Percentiles rank a stretch among this genome's conserved stretches.
Conservation (phyloP, 257 asterid species). For the Cordia subcordata region DNA sequence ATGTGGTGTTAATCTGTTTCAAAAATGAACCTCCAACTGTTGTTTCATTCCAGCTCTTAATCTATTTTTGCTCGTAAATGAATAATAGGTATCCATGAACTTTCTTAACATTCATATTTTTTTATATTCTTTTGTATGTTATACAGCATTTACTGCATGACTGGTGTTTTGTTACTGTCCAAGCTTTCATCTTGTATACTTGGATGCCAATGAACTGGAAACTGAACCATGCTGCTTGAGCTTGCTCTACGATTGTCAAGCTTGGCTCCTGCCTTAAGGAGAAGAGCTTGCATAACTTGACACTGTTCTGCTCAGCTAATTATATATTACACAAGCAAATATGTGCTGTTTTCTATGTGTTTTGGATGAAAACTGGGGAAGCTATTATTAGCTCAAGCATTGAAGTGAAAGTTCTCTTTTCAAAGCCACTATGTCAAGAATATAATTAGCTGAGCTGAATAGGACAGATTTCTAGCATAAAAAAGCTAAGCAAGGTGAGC, state of each 20-base stretch:
- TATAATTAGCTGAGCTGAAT: conserved; percentile 52
- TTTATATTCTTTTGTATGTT: too few relatives aligned
- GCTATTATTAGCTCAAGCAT: conserved; percentile 19
- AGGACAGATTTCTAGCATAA: conserved; percentile 21
- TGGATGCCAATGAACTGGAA: too few relatives aligned
- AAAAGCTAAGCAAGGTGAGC: conserved; percentile 31
- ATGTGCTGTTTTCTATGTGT: conserved; percentile 22
- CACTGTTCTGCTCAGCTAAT: conserved; percentile 45
- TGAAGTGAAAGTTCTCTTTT: conserved; percentile 23
- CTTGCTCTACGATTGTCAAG: conserved; percentile 23
- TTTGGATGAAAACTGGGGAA: conserved; percentile 16
- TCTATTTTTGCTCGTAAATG: too few relatives aligned
- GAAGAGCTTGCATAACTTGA: conserved; percentile 28
- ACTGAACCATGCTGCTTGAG: conserved; percentile 13
- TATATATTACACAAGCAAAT: conserved; percentile 22
- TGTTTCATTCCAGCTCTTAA: too few relatives aligned
- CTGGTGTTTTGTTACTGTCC: too few relatives aligned
- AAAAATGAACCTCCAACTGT: too few relatives aligned
- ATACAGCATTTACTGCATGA: too few relatives aligned
- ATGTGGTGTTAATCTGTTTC: too few relatives aligned
- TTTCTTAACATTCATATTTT: too few relatives aligned
- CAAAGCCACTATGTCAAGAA: conserved; percentile 11
- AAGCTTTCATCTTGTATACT: too few relatives aligned
- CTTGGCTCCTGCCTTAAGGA: conserved; percentile 32
- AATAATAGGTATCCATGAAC: too few relatives aligned